These are phyloP conservation scores for Cladosporium halotolerans DNA, from an alignment of 2,329 filamentous ascomycete species.

Conservation along the genomic window DNA sequence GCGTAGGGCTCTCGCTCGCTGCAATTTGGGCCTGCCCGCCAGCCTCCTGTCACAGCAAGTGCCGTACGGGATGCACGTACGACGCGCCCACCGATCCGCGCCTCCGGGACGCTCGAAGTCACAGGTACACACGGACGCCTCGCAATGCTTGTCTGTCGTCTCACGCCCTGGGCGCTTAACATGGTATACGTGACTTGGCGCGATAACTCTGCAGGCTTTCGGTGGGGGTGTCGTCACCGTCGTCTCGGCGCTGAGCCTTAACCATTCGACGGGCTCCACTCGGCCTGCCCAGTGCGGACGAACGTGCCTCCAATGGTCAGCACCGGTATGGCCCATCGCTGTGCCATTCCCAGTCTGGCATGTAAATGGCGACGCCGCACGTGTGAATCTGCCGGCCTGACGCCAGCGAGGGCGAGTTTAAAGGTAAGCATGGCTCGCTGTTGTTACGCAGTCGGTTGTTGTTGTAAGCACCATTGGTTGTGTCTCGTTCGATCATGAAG, in stretches of 20 bases:
- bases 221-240: conserved; percentile 3
- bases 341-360: conserved; percentile 4
- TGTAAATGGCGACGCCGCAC: conserved; percentile 2
- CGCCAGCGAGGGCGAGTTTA: conserved; percentile 1
- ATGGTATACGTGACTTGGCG: conserved; percentile 8
- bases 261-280: not conserved
- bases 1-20: not conserved
- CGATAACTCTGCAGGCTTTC: conserved; percentile 6
- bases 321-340: conserved; percentile 1
- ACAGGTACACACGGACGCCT: not conserved
- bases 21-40: no score
- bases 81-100: no score
- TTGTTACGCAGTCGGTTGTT: not conserved
- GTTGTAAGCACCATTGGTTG: not conserved
- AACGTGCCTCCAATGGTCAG: conserved; percentile 4
- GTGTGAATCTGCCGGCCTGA: not conserved
- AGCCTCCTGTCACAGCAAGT: no score
- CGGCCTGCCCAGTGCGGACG: conserved; percentile 1
- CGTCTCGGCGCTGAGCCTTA: conserved; percentile 5
- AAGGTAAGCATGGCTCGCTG: conserved; percentile 6
- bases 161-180: not conserved
- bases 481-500: conserved; percentile 1
- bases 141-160: conserved; percentile 3
- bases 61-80: no score
- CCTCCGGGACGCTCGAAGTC: not conserved